These are phyloP conservation scores for Wickerhamiella galacta DNA, from an alignment of 805 yeast species.

Conservation along the genomic window DNA sequence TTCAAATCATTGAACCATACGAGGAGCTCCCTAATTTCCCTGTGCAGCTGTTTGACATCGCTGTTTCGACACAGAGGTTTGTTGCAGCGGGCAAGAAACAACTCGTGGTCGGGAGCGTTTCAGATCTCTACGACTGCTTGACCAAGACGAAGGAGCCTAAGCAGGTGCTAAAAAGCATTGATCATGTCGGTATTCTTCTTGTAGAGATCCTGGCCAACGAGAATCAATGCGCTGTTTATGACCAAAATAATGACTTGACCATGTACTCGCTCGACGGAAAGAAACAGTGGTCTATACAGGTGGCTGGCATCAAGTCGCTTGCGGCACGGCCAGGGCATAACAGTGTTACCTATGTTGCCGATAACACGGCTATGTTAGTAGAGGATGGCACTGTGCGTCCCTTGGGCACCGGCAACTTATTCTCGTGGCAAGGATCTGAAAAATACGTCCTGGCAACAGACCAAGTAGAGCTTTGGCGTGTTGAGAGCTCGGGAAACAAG, in stretches of 20 bases:
- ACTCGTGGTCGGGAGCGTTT: slow-evolving; percentile 8
- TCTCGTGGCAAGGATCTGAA: background rate
- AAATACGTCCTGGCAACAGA: background rate
- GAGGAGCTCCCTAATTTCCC: slow-evolving; percentile 3
- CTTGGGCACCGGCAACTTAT: background rate
- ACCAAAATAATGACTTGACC: background rate
- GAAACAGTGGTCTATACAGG: slow-evolving; percentile 2
- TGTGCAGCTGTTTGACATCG: slow-evolving; percentile 2
- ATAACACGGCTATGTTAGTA: background rate
- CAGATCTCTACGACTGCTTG: slow-evolving; percentile 3
- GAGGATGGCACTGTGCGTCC: background rate
- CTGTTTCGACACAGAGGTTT: slow-evolving; percentile 1
- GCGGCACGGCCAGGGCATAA: slow-evolving; percentile 1
- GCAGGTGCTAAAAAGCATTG: background rate
- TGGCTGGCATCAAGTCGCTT: slow-evolving; percentile 1
- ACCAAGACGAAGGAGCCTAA: background rate
- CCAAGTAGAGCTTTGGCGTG: background rate
- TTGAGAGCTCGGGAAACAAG: too few relatives aligned
- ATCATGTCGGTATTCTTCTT: slow-evolving; percentile 1
- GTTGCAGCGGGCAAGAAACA: slow-evolving; percentile 10
- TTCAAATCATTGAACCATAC: slow-evolving; percentile 6
- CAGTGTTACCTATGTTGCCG: slow-evolving; percentile 2
- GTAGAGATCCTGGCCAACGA: slow-evolving; percentile 9
- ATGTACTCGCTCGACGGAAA: slow-evolving; percentile 2
- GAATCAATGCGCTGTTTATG: slow-evolving; percentile 7